phyloP scores from a whole-genome alignment of 1,139 yeast genomes.

The Hyphopichia buzzinii region DNA sequence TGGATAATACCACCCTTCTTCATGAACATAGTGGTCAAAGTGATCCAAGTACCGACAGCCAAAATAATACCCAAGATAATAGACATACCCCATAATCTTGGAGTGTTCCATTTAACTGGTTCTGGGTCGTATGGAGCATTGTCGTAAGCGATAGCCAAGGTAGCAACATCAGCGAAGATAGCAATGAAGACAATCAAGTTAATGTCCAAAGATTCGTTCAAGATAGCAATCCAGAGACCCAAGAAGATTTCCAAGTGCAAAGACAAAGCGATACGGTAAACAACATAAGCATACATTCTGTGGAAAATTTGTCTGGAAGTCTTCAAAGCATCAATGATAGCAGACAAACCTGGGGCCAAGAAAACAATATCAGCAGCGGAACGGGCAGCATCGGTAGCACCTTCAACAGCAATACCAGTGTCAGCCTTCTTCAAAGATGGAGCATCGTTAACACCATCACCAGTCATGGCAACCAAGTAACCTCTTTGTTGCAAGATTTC shows the following conservation, averaged over 20 bases:
- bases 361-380: conserved; percentile 96
- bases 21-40: conserved; percentile 87
- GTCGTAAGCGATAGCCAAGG: conserved; percentile 92
- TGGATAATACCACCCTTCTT: conserved; percentile 85
- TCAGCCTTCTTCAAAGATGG: conserved; percentile 96
- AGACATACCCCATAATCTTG: conserved; percentile 97
- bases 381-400: conserved; percentile 95
- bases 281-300: conserved; percentile 96
- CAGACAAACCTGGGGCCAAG: conserved; percentile 95
- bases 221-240: conserved; percentile 92
- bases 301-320: conserved; percentile 96
- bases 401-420: conserved; percentile 96
- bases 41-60: conserved; percentile 90
- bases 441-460: conserved; percentile 98
- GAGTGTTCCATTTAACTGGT: conserved; percentile 99
- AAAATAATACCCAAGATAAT: conserved; percentile 75
- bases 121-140: conserved; percentile 96
- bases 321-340: conserved; percentile 90
- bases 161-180: conserved; percentile 93
- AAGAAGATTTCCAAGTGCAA: conserved; percentile 89
- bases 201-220: conserved; percentile 79
- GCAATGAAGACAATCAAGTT: conserved; percentile 92
- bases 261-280: conserved; percentile 92
- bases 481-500: conserved; percentile 89
- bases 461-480: conserved; percentile 96